These are phyloP conservation scores for Suillus alpinus DNA, from an alignment of 768 basidiomycete genomes.

Conservation along the genomic window DNA sequence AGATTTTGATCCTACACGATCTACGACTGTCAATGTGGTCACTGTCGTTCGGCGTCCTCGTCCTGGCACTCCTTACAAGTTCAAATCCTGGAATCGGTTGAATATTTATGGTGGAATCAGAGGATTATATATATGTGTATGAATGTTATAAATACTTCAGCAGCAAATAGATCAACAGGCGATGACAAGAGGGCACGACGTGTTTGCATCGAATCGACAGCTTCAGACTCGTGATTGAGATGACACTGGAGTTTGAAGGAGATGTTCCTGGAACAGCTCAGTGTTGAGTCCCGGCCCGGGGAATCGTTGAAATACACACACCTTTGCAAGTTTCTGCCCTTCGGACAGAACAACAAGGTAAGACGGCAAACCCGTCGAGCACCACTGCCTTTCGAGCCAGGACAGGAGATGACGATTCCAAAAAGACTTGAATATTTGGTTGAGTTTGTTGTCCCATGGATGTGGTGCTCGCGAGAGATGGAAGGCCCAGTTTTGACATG, in stretches of 20 bases:
- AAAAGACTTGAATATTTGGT: not conserved
- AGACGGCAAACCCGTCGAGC: not conserved
- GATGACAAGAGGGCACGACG: not conserved
- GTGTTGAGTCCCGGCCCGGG: no score
- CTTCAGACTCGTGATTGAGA: not conserved
- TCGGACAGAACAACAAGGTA: not conserved
- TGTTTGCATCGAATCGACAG: not conserved
- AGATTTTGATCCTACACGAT: not conserved
- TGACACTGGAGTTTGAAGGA: not conserved
- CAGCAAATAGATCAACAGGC: not conserved
- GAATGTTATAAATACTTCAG: not conserved
- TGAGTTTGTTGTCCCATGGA: not conserved
- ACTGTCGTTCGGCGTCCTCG: not conserved
- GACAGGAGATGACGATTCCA: not conserved
- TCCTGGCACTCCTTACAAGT: not conserved
- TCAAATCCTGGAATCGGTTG: not conserved
- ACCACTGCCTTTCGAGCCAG: not conserved
- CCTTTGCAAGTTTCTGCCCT: not conserved
- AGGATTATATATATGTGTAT: not conserved
- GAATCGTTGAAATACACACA: not conserved
- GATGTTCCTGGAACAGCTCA: not conserved
- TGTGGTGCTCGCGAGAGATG: not conserved
- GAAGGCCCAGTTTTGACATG: not conserved
- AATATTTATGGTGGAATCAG: not conserved
- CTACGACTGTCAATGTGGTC: no score